A percentile compares a stretch with the other conserved stretches of the same genome.
phyloP scores from a whole-genome alignment of 768 basidiomycete species.

The Lentinula sp. region DNA sequence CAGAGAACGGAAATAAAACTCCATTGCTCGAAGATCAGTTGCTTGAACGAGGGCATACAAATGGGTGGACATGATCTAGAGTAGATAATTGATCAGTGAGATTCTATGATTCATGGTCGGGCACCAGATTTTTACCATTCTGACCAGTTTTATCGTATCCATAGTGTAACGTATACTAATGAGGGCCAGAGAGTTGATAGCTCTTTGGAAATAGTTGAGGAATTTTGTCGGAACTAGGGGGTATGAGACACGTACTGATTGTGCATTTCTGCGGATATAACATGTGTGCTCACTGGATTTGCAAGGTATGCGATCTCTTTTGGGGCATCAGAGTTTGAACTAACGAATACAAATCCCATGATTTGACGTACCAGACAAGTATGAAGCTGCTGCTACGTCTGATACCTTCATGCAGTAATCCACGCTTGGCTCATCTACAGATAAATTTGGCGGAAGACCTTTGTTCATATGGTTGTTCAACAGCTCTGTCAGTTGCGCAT shows the following conservation, averaged over 20 bases:
- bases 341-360: background rate
- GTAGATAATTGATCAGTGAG: background rate
- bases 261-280: background rate
- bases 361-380: conserved; percentile 23
- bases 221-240: background rate
- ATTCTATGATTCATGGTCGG: background rate
- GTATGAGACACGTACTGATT: background rate
- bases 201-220: background rate
- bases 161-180: background rate
- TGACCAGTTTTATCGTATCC: background rate
- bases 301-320: conserved; percentile 34
- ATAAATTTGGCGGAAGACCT: conserved; percentile 49
- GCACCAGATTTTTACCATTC: background rate
- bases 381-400: conserved; percentile 55
- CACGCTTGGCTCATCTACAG: conserved; percentile 47
- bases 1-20: background rate
- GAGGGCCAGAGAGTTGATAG: background rate
- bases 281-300: background rate
- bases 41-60: background rate
- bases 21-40: conserved; percentile 1
- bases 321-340: background rate
- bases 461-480: conserved; percentile 57
- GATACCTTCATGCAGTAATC: conserved; percentile 57
- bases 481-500: conserved; percentile 41
- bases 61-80: background rate